phyloP scores from a whole-genome alignment of 2,329 filamentous ascomycete species.

The Nannizziopsis barbatae region DNA sequence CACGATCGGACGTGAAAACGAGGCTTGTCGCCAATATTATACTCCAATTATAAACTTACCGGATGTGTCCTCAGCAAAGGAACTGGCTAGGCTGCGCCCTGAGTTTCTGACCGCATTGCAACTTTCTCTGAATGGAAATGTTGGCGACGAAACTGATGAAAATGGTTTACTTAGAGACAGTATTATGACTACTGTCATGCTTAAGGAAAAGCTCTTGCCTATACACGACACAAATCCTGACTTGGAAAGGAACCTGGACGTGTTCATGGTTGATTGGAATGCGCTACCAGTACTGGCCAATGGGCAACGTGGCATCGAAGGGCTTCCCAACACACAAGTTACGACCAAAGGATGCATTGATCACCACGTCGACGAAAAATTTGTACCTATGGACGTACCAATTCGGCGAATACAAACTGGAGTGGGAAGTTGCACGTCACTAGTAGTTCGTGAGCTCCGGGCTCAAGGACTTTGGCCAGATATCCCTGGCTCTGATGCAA shows the following conservation, averaged over 20 bases:
- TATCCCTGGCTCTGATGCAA: constrained; percentile 19
- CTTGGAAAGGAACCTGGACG: constrained; percentile 15
- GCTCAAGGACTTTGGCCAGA: constrained; percentile 36
- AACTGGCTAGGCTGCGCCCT: constrained; percentile 44
- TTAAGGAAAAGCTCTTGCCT: constrained; percentile 18
- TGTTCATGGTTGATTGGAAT: constrained; percentile 39
- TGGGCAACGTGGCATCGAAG: constrained; percentile 38
- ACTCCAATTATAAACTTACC: constrained; percentile 51
- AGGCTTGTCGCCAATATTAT: constrained; percentile 28
- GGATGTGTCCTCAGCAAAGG: constrained; percentile 33
- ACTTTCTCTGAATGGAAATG: constrained; percentile 31
- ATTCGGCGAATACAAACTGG: constrained; percentile 44
- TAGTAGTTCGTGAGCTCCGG: constrained; percentile 42
- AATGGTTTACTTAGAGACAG: constrained; percentile 24
- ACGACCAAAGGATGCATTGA: constrained; percentile 47
- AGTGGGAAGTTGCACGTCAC: constrained; percentile 48
- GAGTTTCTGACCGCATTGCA: constrained; percentile 49
- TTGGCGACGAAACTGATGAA: constrained; percentile 20
- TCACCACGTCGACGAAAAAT: constrained; percentile 50
- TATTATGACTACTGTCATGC: constrained; percentile 33
- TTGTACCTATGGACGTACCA: constrained; percentile 33
- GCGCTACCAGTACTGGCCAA: constrained; percentile 23
- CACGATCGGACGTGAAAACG: neutral
- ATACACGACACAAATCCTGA: neutral
- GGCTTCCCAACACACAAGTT: constrained; percentile 31